Evolutionary conservation across 495 filamentous ascomycete species (phyloP), one percentile per base, ranked within the genome.

Genomic region (Patellaria atrata): DNA sequence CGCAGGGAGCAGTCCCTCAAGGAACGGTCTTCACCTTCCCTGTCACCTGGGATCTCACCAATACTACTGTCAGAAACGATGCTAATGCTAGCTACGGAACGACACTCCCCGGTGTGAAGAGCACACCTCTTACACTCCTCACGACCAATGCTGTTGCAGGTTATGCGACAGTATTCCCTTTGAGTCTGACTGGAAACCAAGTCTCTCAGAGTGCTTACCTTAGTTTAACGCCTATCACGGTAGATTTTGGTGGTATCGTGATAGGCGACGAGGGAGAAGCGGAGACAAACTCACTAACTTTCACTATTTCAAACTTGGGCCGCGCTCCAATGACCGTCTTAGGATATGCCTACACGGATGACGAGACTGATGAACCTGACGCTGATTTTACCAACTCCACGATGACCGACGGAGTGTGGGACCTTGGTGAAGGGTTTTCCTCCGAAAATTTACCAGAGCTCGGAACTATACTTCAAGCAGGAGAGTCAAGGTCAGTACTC

Each of bases 291-390:
- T 32, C 47, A 12, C 45, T 33, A 11, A 42, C 47, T 16, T 53
- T 60, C 29, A 54, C 51, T 13, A 43, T 61, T 21, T 36, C 48
- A 14, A 66, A 66, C 31, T 19, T 46, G 4, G 63, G 62, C 1
- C 51, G 48, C 18, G 40, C 47, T 7, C 20, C 37, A 13, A 38
- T 66, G 38, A 54, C 50, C 4, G 55, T 66, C 18, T 23, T 32
- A 5, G 42, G 60, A 1, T 55, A 48, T 35, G 47, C 48, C 24
- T 64, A 48, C 33, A 50, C 50, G 3, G 35, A 40, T 29, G 45
- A 47, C 13, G 45, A 37, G 12, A 13, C 36, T 16, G 35, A 52
- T 14, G 45, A 50, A 22, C 44, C 44, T 11, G 27, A n/a, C 20
- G 37, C 29, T 3, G 7, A 12, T 4, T 57, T 40, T 21, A 48